Base-by-base conservation (phyloP, 768 basidiomycete genomes). In the Hericium erinaceus region DNA sequence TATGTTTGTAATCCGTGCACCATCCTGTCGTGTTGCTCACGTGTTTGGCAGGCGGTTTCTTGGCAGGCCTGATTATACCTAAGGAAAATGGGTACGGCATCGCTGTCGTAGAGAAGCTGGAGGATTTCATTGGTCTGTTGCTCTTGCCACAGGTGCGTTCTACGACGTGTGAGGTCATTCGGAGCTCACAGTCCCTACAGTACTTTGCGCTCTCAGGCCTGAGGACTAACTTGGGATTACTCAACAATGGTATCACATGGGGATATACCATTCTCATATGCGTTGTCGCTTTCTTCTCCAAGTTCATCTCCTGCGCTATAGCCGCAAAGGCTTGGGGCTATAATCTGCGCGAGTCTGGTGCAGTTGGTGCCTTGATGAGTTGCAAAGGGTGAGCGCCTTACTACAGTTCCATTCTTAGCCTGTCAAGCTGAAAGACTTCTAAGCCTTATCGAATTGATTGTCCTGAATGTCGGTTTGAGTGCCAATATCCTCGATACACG, bases 351-450 rank as follows among this genome's bases (percentile, higher is more conserved):
- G 92, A 95, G 69, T 75, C 84, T 1, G 82, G 83, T 22, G 90
- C 92, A 5, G 85, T 95, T 57, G 93, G 93, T 3, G 78, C 85
- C 52, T 71, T 97, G 24, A 97, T 97, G 93, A 83, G 82, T 69
- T 92, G 90, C 74, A 91, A 95, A 72, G 91, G 90, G 86, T 87
- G 58, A 50, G 79, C 70, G 18, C 3, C 13, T 48, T 56, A 58
- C 26, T 49, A 44, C 28, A 12, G 39, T 18, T 46, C 39, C 39
- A 48, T 58, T 39, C 11, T 44, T 12, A 15, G 51, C 16, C 40
- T 33, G 22, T 22, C 9, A 39, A 55, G 49, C 26, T 59, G 39
- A 38, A 52, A 57, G 15, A 57, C 39, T 57, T 22, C 10, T 24
- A 58, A 84, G 83, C 38, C 74, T 84, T 20, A 91, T 94, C 24